Conservation (phyloP, 129 eudicot species). For the Artemisia tridentata region DNA sequence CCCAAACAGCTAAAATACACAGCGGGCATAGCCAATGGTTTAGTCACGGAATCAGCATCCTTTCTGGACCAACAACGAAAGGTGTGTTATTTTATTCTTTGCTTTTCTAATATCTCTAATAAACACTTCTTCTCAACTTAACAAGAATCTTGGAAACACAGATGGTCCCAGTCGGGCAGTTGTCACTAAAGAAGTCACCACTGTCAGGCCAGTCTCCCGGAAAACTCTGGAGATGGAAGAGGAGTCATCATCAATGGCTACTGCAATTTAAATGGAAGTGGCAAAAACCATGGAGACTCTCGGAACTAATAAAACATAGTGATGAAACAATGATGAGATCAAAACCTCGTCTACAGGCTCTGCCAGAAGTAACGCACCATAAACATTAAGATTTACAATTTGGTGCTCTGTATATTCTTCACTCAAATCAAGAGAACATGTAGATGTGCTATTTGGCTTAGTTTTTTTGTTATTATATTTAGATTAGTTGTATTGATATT, state of each 20-base stretch:
- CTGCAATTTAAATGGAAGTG: constrained; percentile 97
- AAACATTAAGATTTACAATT: constrained; percentile 36
- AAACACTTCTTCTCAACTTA: background rate
- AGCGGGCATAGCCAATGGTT: constrained; percentile 84
- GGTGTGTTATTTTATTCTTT: constrained; percentile 41
- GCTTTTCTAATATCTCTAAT: background rate
- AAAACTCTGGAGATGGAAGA: constrained; percentile 97
- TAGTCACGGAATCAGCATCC: constrained; percentile 74
- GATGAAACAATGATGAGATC: constrained; percentile 82
- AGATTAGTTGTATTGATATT: constrained; percentile 23
- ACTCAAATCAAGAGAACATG: constrained; percentile 10
- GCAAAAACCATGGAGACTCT: constrained; percentile 98
- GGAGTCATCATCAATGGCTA: constrained; percentile 98
- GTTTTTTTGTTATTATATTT: background rate
- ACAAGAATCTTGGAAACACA: constrained; percentile 25
- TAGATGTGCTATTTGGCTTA: constrained; percentile 18
- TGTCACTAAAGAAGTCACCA: constrained; percentile 67
- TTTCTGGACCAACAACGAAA: constrained; percentile 81
- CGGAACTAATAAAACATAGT: constrained; percentile 75
- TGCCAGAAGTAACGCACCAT: constrained; percentile 50
- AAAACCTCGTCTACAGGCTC: constrained; percentile 56
- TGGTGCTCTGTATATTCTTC: constrained; percentile 25
- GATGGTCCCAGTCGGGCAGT: constrained; percentile 90
- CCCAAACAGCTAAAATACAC: constrained; percentile 93
- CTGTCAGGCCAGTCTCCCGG: constrained; percentile 57